Base-by-base conservation (phyloP, 306 rosid genomes). In the Inga laurina region DNA sequence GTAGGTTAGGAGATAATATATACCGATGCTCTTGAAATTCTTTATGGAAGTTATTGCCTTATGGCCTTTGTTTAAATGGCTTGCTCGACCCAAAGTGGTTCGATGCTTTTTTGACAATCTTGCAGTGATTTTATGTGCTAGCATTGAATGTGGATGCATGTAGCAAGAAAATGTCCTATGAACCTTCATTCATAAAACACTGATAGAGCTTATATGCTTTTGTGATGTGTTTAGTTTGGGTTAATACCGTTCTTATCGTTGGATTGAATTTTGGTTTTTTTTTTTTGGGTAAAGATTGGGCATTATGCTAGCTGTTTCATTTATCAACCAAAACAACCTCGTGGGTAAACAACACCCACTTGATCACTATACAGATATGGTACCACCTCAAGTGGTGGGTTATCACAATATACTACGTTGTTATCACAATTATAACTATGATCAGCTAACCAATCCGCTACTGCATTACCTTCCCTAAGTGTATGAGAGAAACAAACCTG, bases 1-100 rank as follows among this genome's bases (percentile, higher is more conserved):
- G 48, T 84, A 79, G 86, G 79, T 72, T 83, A 83, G 81, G 64
- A 73, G 78, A 77, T 79, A 77, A 77, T 77, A 75, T 74, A 76
- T 54, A 57, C 62, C 80, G 76, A 72, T 81, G 84, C 83, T 80
- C 85, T 87, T 87, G 89, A 86, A 85, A 89, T 86, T 91, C 81
- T 82, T 82, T 71, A 2, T 68, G 80, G 59, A 83, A 87, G 69
- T 73, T 13, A 21, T 61, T 69, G 70, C 56, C 82, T 87, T 34
- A 44, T 57, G 82, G 84, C 83, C 81, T 74, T 78, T 35, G 32
- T 54, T 72, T 21, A 64, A 80, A 86, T 49, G 19, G 34, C 35
- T 65, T 76, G 34, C 44, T 56, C 78, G 5, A 21, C 43, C 66
- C 61, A 67, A 56, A 24, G 75, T 74, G 52, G 24, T 35, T 59